phyloP scores from a whole-genome alignment of 441 rosid genomes.

The Syzygium malaccense region DNA sequence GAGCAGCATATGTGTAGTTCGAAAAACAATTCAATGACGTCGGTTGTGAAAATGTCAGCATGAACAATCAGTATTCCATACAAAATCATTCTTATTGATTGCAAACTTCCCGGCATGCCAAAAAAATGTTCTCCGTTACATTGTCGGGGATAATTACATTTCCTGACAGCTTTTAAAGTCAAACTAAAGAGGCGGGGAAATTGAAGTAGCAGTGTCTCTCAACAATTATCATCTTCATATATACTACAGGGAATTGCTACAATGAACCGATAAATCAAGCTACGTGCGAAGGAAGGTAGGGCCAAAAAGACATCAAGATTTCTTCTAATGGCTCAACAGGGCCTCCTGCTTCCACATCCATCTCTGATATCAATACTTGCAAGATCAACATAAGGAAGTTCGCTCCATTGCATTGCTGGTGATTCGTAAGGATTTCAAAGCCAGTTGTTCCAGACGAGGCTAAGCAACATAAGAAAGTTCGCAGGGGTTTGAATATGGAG shows the following conservation, averaged over 20 bases:
- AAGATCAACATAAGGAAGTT: slow-evolving; percentile 61
- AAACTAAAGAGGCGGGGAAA: not conserved
- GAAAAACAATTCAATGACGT: not conserved
- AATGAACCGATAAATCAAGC: not conserved
- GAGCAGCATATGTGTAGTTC: not conserved
- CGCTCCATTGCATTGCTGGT: slow-evolving; percentile 33
- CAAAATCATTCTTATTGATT: no score
- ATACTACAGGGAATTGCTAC: not conserved
- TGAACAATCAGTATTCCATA: no score
- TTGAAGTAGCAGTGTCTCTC: slow-evolving; percentile 5
- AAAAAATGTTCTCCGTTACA: not conserved
- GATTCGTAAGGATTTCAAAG: slow-evolving; percentile 48
- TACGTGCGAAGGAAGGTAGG: not conserved
- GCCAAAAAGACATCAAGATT: not conserved
- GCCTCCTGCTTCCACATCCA: slow-evolving; percentile 38
- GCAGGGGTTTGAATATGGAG: not conserved
- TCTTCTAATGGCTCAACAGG: slow-evolving; percentile 23
- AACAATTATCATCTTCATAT: not conserved
- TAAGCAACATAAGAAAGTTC: not conserved
- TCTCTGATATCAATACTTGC: slow-evolving; percentile 58
- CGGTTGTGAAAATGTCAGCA: no score
- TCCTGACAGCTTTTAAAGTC: not conserved
- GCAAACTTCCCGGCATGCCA: not conserved
- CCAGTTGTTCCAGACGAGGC: slow-evolving; percentile 73
- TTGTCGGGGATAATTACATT: no score